phyloP scores from a whole-genome alignment of 805 yeast species.

The Hanseniaspora thailandica region DNA sequence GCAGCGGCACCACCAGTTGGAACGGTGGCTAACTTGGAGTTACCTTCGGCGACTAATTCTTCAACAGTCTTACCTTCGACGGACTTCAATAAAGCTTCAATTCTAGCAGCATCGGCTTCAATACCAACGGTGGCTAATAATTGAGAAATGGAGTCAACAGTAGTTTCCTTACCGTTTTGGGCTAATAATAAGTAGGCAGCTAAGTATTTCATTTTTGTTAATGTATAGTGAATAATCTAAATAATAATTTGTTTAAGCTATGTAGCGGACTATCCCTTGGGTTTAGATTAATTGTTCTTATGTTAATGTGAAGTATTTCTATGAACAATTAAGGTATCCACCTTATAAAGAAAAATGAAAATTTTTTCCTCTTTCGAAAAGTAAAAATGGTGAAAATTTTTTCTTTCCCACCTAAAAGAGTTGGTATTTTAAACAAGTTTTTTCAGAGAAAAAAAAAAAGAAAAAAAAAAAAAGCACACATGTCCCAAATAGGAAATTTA shows the following conservation, averaged over 20 bases:
- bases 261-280: slow-evolving; percentile 32
- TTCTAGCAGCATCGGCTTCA: slow-evolving; percentile 69
- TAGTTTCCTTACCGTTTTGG: slow-evolving; percentile 72
- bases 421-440: too few species aligned
- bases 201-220: slow-evolving; percentile 61
- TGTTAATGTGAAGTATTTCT: too few species aligned
- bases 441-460: neutral
- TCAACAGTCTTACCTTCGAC: slow-evolving; percentile 63
- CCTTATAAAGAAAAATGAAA: neutral
- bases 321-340: too few species aligned
- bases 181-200: slow-evolving; percentile 86
- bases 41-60: slow-evolving; percentile 71
- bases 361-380: too few species aligned
- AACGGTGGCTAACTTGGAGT: slow-evolving; percentile 66
- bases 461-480: neutral
- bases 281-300: neutral
- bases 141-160: slow-evolving; percentile 62
- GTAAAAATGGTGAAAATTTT: too few species aligned
- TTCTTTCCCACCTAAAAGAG: too few species aligned
- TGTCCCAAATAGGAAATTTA: neutral
- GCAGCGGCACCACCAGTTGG: slow-evolving; percentile 77
- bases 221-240: slow-evolving; percentile 21
- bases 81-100: slow-evolving; percentile 58
- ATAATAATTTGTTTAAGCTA: slow-evolving; percentile 23
- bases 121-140: slow-evolving; percentile 66